Evolutionary conservation across 768 basidiomycete species (phyloP), one percentile per base, ranked within the genome.

Genomic region (Phylloporus rhodoxanthus): DNA sequence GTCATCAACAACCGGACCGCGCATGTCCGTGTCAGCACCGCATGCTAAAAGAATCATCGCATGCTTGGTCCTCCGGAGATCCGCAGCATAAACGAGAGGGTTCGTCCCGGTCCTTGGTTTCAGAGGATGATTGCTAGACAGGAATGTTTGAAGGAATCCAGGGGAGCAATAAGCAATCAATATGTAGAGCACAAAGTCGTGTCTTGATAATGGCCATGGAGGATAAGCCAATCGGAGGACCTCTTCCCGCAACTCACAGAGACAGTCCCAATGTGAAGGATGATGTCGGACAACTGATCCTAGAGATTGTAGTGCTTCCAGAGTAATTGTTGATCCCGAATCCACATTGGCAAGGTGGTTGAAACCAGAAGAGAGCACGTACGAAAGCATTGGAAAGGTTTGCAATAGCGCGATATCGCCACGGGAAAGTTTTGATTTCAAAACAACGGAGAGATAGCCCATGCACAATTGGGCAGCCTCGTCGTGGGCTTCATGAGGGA

Each of bases 81-180:
- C 40, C 4, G 50, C 30, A 8, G 50, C 50, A 34, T 57, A 57
- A 15, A 57, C 25, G 1, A 57, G 48, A 0, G 56, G 51, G 4
- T 42, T 53, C 2, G 53, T 59, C n/a, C 52, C 34, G 2, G n/a
- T 17, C 7, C 48, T 49, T 17, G 42, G 34, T 2, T 43, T 30
- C 19, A 49, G 0, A 10, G 13, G 19, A 8, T 2, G 13, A 17
- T 11, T 0, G 8, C 4, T 15, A 8, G 38, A 33, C 3, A 51
- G 26, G 20, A 46, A 51, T 14, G 45, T n/a, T 13, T 11, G 45
- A 20, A 51, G 20, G 8, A 51, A 33, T 9, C 8, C 30, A 8
- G 13, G 6, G 2, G 50, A 7, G 20, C 39, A 40, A 44, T 51
- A 39, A 21, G 50, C 50, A 2, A 51, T 46, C 26, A 51, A 36